Conservation (phyloP, 2,329 filamentous ascomycete genomes). For the Clarireedia hainanense region DNA sequence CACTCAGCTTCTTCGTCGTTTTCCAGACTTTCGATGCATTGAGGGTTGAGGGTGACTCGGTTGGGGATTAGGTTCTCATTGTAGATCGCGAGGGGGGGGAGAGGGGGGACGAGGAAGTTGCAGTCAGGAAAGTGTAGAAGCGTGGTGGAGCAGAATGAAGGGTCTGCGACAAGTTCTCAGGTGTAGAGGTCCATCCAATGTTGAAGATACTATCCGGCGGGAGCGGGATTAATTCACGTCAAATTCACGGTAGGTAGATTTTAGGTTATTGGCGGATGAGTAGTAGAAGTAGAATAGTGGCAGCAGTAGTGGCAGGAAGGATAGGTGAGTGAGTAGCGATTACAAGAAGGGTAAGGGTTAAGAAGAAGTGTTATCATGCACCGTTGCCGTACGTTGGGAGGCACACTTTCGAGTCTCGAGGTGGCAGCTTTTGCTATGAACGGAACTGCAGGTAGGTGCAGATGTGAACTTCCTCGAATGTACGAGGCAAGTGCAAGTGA, state of each 20-base stretch:
- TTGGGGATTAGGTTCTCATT: neutral
- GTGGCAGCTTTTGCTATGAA: no score
- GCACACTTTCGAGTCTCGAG: no score
- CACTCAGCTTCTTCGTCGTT: slow-evolving; percentile 13
- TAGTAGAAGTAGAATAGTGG: neutral
- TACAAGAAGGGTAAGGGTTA: neutral
- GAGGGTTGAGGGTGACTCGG: slow-evolving; percentile 1
- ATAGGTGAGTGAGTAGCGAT: neutral
- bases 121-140: neutral
- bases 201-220: neutral
- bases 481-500: no score
- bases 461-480: no score
- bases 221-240: neutral
- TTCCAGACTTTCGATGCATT: slow-evolving; percentile 22
- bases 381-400: neutral
- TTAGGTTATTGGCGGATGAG: neutral
- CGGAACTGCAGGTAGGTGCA: no score
- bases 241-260: neutral
- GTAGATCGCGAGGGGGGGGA: neutral
- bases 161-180: slow-evolving; percentile 6
- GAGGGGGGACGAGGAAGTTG: neutral
- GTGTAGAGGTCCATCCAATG: neutral
- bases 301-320: neutral
- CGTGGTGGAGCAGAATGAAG: neutral
- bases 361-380: neutral